Evolutionary conservation across 1,284 basidiomycete species (phyloP), one percentile per base, ranked within the genome.

Genomic region (Ceratobasidium sp.): DNA sequence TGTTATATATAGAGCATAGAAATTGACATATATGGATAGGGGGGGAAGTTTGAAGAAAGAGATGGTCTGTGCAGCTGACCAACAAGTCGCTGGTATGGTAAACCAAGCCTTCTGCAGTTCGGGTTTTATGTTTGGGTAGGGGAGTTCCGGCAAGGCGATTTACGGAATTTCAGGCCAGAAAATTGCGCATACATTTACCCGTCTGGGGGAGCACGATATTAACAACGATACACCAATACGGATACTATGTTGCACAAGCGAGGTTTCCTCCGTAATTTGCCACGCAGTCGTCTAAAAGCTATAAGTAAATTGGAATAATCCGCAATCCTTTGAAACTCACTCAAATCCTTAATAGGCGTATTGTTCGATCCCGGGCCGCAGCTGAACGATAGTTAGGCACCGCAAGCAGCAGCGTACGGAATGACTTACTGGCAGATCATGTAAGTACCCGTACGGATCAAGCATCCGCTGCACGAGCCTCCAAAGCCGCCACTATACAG

Each of bases 231-330:
- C n/a, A 45, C 41, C 12, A 45, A 12, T 45, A n/a, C n/a, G n/a
- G 36, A 39, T 14, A 28, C 23, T 28, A 53, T 4, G 50, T 58
- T n/a, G 55, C 55, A 21, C 55, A 58, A n/a, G 55, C 26, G 32
- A 58, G 55, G 32, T 36, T 58, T n/a, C 55, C 55, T 10, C 30
- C n/a, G 55, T 58, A 58, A 30, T 58, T 58, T 28, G 55, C 55
- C 26, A 58, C 55, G 36, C 55, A 58, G 55, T 30, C n/a, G 23
- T 58, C 55, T 58, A 18, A n/a, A n/a, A n/a, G n/a, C n/a, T n/a
- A n/a, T n/a, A n/a, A n/a, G n/a, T n/a, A n/a, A n/a, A n/a, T n/a
- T n/a, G n/a, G n/a, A n/a, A n/a, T n/a, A n/a, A n/a, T n/a, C n/a
- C n/a, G n/a, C n/a, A n/a, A n/a, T n/a, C n/a, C n/a, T n/a, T 55